Base-by-base conservation (phyloP, 2,329 filamentous ascomycete genomes). In the Paraphoma sp. region DNA sequence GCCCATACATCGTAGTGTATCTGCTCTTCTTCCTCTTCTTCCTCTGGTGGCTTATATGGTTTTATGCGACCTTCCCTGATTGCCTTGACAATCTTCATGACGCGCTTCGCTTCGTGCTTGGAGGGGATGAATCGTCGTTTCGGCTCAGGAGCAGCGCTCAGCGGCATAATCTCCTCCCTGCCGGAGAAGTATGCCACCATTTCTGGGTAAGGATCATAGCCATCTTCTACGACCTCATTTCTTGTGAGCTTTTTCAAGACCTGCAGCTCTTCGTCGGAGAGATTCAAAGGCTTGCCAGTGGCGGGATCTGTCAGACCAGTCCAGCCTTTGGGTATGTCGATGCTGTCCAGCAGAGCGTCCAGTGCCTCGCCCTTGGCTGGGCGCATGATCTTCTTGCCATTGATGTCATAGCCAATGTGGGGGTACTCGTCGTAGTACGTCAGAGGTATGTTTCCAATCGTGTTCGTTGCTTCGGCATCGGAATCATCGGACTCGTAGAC, bases 321-420 rank as follows among this genome's bases (percentile, higher is more conserved):
- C 93, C 93, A 99, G 63, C 94, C 95, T 82, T 97, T 93, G 12
- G 95, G 95, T 36, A 99, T 83, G 72, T 99, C 95, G 69, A 99
- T 99, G 78, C 91, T 97, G 70, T 99, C 94, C 9, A 99, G 83
- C 43, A 99, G 84, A 11, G 93, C 92, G 81, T 99, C 95, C 31
- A 99, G 81, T 36, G 95, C 95, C 75, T 97, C 90, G 50, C 94
- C 94, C 66, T 93, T 94, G 4, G 96, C 95, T 6, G 95, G 95
- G 50, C 95, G 90, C 88, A 97, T 91, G 63, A 99, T 97, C 78
- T 91, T 96, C 85, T 96, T 97, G 77, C 95, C 95, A 77, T 99
- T 96, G 81, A 99, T 98, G 70, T 97, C 92, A 79, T 99, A 99
- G 57, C 95, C 95, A 74, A 99, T 97, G 76, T 99, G 95, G 48